Base-by-base conservation (phyloP, 495 filamentous ascomycete species). In the Penicillium manginii region DNA sequence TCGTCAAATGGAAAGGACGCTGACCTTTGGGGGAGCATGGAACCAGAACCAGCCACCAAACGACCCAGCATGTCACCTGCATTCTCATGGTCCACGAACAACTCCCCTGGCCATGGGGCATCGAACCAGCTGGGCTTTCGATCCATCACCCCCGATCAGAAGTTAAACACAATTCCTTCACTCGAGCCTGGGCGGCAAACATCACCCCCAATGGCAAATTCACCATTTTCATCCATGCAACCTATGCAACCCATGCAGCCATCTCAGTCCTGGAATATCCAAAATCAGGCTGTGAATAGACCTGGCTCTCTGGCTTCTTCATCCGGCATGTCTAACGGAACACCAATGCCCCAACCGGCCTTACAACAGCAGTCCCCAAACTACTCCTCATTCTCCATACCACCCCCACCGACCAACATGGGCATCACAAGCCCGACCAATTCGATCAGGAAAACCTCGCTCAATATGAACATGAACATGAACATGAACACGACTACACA, bases 71-170 rank as follows among this genome's bases (percentile, higher is more conserved):
- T 58, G 54, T 67, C 73, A 31, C 72, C 83, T 29, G 70, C 71
- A 12, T 79, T 82, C 52, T 69, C 81, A 0, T 85, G 83, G 83
- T 75, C 78, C 22, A 70, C 70, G 1, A 76, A 68, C 50, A 56
- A 65, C 26, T 69, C 40, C 9, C 22, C 59, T 39, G 63, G 49
- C 59, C 70, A 63, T 10, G 65, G 62, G 29, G 45, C 54, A 7
- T 42, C 57, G 22, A 65, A 67, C 46, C 53, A 54, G n/a, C 60
- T 68, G 32, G 70, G 63, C 18, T 67, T 77, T 52, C 78, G 81
- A 1, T 77, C 82, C 29, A 77, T 84, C 18, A 84, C 82, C 5
- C 82, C 82, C 12, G 82, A 85, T 61, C 77, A 75, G 47, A 78
- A 76, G 39, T 52, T 84, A 26, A 78, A 67, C 54, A 68, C 74